A percentile compares a stretch with the other conserved stretches of the same genome.
These are phyloP conservation scores for Penicillium paradoxum DNA, from an alignment of 495 filamentous ascomycete genomes.

Conservation along the genomic window DNA sequence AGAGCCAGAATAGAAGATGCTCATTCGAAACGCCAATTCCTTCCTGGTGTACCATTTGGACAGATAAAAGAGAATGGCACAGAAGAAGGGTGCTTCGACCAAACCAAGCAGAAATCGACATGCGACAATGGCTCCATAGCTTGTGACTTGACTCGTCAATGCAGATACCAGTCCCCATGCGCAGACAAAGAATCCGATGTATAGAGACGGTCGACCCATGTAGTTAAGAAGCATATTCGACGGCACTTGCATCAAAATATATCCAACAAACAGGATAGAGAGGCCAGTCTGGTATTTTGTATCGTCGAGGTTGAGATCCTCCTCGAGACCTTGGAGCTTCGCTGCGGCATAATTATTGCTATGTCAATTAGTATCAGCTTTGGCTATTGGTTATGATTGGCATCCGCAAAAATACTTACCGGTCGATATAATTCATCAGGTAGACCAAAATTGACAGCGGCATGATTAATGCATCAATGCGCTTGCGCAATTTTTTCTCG, in stretches of 20 bases:
- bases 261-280: constrained; percentile 51
- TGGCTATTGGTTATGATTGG: not conserved
- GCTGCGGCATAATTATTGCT: constrained; percentile 55
- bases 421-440: constrained; percentile 55
- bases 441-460: constrained; percentile 53
- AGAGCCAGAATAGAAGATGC: constrained; percentile 63
- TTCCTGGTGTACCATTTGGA: constrained; percentile 58
- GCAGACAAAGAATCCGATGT: constrained; percentile 47
- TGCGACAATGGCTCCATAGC: constrained; percentile 49
- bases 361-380: constrained; percentile 11
- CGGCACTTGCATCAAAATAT: constrained; percentile 52
- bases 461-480: constrained; percentile 52
- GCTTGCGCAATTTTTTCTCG: constrained; percentile 43
- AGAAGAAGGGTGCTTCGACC: constrained; percentile 51
- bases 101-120: constrained; percentile 51
- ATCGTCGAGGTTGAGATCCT: constrained; percentile 37
- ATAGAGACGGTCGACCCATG: constrained; percentile 45
- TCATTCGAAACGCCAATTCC: constrained; percentile 54
- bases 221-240: constrained; percentile 59
- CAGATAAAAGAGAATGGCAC: constrained; percentile 49
- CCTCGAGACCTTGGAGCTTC: constrained; percentile 48
- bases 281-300: constrained; percentile 46
- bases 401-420: constrained; percentile 15
- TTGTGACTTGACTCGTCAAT: constrained; percentile 48
- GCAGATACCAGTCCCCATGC: constrained; percentile 52